Base-by-base conservation (phyloP, 2,329 filamentous ascomycete genomes). In the Ascochyta fabae region DNA sequence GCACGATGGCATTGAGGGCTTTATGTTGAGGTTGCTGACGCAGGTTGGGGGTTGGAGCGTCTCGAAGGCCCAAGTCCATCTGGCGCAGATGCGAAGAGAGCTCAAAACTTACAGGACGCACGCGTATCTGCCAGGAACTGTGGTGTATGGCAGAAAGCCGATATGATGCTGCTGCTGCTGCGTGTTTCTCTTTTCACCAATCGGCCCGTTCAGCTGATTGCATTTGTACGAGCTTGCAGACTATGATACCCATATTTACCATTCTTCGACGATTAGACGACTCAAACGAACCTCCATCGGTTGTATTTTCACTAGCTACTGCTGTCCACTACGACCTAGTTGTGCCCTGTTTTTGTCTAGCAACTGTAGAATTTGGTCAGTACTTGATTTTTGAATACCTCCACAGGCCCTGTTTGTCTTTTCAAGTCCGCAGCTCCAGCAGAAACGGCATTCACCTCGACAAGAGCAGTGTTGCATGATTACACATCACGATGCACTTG, bases 1-100 rank as follows among this genome's bases (percentile, higher is more conserved):
- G 41, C 69, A 75, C 59, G 68, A 74, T 34, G 75, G 75, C 3
- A 67, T 75, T 4, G 73, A 77, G 56, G 73, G 74, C 0, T 76
- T 74, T 48, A 75, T 73, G 68, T 42, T 77, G 41, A 58, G 71
- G 4, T 52, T 76, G 50, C 55, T 76, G 57, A 77, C 75, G 5
- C 70, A 70, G 51, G 69, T 71, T 2, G 69, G 66, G 13, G 71
- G 70, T 59, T 74, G 72, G 71, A 72, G 67, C 26, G 55, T 71
- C 19, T 66, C 68, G 6, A 62, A 66, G n/a, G 72, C 72, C 7
- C 72, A 77, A 46, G 36, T 75, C 13, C 72, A 74, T 53, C 62
- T 76, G n/a, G 74, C 74, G 13, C 61, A 74, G 48, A 75, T 75
- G 68, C 64, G 73, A 3, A 70, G 64, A 42, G 67, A 69, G 46